Conservation (phyloP, 2,329 filamentous ascomycete genomes). For the Emergomyces africanus region DNA sequence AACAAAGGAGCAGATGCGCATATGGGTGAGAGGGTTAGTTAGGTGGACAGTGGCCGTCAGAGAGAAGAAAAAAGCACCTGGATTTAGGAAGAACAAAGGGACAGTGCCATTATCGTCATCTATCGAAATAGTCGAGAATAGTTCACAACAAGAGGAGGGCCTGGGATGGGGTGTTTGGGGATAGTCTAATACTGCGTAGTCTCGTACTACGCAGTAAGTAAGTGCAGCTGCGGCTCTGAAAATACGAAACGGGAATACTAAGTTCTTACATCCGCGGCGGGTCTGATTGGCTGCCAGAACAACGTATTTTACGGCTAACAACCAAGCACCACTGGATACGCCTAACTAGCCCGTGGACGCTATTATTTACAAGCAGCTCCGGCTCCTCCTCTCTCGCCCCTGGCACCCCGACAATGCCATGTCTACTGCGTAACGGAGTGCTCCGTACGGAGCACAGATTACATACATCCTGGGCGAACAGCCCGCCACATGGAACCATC, state of each 20-base stretch:
- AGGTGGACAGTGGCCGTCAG: neutral
- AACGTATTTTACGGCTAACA: neutral
- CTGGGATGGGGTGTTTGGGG: neutral
- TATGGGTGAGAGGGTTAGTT: neutral
- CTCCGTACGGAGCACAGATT: too few relatives aligned
- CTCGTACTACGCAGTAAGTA: too few relatives aligned
- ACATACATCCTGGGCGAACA: too few relatives aligned
- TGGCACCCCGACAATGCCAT: too few relatives aligned
- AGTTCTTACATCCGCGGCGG: neutral
- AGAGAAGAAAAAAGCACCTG: neutral
- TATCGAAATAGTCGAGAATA: neutral
- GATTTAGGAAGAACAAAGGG: neutral
- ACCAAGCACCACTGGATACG: too few relatives aligned
- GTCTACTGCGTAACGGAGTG: too few relatives aligned
- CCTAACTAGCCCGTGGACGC: too few relatives aligned
- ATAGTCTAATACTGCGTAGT: neutral
- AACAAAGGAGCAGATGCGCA: neutral
- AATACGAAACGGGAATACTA: neutral
- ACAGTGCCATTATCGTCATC: neutral
- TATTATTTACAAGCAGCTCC: neutral
- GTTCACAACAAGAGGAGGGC: too few relatives aligned
- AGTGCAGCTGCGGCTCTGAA: neutral
- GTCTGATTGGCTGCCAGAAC: neutral
- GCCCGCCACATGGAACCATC: too few relatives aligned
- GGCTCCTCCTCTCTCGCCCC: too few relatives aligned